Evolutionary conservation across 163 green algal genomes (phyloP).

Genomic region (Prototheca wickerhamii): DNA sequence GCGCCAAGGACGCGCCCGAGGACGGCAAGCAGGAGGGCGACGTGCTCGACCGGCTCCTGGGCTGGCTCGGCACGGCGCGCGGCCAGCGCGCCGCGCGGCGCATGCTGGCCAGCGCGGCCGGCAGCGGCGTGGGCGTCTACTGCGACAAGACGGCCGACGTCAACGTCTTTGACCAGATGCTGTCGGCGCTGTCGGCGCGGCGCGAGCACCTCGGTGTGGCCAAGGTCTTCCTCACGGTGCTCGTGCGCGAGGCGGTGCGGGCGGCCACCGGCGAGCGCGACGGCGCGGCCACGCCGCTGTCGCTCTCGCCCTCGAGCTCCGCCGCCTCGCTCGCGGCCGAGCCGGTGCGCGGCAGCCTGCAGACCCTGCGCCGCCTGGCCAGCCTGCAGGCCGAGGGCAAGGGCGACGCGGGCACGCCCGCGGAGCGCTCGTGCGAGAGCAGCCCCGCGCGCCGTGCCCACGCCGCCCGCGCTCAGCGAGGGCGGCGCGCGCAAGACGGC

Average conservation of each 20-base stretch:
- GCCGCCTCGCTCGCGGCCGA: background rate
- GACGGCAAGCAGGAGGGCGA: background rate
- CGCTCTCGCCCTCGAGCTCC: background rate
- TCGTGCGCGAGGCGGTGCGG: conserved; percentile 22
- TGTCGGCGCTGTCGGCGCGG: background rate
- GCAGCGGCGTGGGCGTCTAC: conserved; percentile 21
- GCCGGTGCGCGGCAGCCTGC: background rate
- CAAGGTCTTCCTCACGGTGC: conserved; percentile 16
- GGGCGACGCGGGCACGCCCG: background rate
- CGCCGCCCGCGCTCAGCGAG: background rate
- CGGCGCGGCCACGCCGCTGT: too few species aligned
- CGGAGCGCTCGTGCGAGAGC: background rate
- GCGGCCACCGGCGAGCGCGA: background rate
- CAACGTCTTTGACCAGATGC: conserved; percentile 25
- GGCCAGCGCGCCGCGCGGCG: conserved; percentile 20
- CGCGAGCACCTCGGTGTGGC: conserved; percentile 24
- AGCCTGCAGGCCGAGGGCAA: background rate
- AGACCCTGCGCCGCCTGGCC: background rate
- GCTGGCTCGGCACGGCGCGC: conserved; percentile 7
- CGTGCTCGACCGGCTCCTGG: conserved; percentile 13
- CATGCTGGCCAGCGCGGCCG: conserved; percentile 13
- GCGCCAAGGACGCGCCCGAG: too few species aligned
- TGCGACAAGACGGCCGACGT: conserved; percentile 25
- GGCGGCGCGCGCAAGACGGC: too few species aligned
- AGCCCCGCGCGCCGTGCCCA: background rate